Conservation (phyloP, 2,329 filamentous ascomycete species). For the Rhynchosporium agropyri region DNA sequence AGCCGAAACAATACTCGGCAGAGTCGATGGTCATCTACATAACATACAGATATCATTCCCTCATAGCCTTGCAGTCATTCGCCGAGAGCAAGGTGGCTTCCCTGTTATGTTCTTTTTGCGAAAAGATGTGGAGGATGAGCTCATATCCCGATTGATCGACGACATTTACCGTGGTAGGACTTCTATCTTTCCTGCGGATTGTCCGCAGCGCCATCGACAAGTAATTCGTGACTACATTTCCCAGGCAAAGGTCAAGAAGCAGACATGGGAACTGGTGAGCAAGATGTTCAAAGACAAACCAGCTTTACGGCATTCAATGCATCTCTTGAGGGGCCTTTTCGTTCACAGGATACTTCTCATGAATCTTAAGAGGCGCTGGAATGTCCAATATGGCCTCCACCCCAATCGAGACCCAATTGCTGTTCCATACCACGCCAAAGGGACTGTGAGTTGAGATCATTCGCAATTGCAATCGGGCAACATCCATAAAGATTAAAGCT, state of each 20-base stretch:
- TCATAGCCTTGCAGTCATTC: constrained; percentile 49
- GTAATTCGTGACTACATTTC: constrained; percentile 38
- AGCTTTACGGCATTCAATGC: constrained; percentile 44
- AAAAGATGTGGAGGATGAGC: constrained; percentile 44
- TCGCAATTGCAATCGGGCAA: background rate
- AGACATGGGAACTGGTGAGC: constrained; percentile 35
- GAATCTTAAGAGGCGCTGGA: constrained; percentile 57
- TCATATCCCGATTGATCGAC: constrained; percentile 41
- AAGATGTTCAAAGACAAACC: constrained; percentile 42
- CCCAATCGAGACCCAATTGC: constrained; percentile 59
- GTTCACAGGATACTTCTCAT: constrained; percentile 57
- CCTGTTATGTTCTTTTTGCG: constrained; percentile 53
- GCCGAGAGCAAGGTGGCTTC: constrained; percentile 43
- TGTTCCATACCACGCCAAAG: constrained; percentile 69
- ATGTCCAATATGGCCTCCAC: constrained; percentile 63
- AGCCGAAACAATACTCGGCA: constrained; percentile 38
- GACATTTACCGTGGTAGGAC: constrained; percentile 42
- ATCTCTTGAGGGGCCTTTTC: constrained; percentile 65
- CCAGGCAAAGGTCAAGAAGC: constrained; percentile 31
- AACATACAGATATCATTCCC: constrained; percentile 45
- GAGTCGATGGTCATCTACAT: constrained; percentile 41
- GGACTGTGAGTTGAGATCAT: constrained; percentile 42
- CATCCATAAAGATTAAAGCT: background rate
- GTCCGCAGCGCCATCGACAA: constrained; percentile 35
- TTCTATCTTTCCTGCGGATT: constrained; percentile 32